Conservation (phyloP, 176 grass and related monocot species). For the Hsuehochloa calcarea region DNA sequence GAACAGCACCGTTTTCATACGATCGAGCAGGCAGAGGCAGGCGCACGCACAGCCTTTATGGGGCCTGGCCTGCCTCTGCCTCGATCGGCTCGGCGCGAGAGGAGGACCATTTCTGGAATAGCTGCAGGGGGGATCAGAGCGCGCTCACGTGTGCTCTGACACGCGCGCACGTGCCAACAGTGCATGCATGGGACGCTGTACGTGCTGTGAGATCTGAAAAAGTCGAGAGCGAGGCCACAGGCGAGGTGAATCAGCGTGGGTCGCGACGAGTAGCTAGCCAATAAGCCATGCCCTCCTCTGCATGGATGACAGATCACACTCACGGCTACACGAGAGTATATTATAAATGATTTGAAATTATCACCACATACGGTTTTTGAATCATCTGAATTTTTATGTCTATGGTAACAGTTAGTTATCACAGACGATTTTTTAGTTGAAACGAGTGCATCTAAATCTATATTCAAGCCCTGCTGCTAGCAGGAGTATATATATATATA, state of each 20-base stretch:
- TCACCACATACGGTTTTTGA: too few relatives aligned
- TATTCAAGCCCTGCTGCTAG: too few relatives aligned
- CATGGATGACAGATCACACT: too few relatives aligned
- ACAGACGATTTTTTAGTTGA: too few relatives aligned
- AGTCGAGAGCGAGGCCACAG: neutral
- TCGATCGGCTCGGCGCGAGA: slow-evolving; percentile 11
- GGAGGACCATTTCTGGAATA: slow-evolving; percentile 32
- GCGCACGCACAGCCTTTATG: neutral
- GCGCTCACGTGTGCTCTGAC: slow-evolving; percentile 49
- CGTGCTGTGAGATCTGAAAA: slow-evolving; percentile 22
- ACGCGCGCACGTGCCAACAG: slow-evolving; percentile 55
- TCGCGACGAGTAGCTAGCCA: too few relatives aligned
- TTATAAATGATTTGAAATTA: too few relatives aligned
- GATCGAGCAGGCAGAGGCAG: neutral
- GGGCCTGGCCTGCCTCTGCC: neutral
- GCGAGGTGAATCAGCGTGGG: neutral
- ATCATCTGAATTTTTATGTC: too few relatives aligned
- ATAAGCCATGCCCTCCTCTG: neutral
- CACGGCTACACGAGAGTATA: too few relatives aligned
- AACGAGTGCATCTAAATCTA: too few relatives aligned
- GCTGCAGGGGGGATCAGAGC: slow-evolving; percentile 1
- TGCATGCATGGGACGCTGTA: neutral
- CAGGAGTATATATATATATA: too few relatives aligned
- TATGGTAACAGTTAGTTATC: too few relatives aligned
- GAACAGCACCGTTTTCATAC: neutral